phyloP scores from a whole-genome alignment of 331 rosid genomes.

The Cydonia oblonga region DNA sequence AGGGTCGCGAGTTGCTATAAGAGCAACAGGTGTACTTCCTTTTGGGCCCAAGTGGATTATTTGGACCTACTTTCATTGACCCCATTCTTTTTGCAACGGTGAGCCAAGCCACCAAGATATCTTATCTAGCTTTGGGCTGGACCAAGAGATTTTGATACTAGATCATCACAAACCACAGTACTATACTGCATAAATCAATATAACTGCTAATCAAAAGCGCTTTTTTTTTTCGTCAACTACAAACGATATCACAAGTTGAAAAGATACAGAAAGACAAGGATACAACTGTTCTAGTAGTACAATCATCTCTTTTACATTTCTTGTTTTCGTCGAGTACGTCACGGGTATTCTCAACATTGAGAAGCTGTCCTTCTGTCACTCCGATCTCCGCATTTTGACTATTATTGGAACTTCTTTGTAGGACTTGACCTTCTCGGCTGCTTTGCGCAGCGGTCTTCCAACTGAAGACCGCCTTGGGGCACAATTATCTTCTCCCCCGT shows the following conservation, averaged over 20 bases:
- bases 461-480: conserved; percentile 33
- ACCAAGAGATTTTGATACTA: background rate
- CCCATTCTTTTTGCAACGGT: too few relatives aligned
- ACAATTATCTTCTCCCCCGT: conserved; percentile 22
- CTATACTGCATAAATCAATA: background rate
- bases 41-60: background rate
- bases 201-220: background rate
- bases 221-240: background rate
- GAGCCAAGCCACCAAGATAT: too few relatives aligned
- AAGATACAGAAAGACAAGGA: background rate
- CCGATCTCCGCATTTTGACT: conserved; percentile 51
- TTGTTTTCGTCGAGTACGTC: background rate
- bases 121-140: too few relatives aligned
- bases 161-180: background rate
- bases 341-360: background rate
- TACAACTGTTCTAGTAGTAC: background rate
- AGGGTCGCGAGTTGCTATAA: background rate
- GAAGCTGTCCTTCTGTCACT: conserved; percentile 4
- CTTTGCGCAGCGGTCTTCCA: conserved; percentile 58
- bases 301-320: background rate
- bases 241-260: background rate
- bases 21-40: background rate
- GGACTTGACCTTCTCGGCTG: conserved; percentile 55
- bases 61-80: background rate
- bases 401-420: conserved; percentile 47